Evolutionary conservation across 495 filamentous ascomycete genomes (phyloP), one percentile per base, ranked within the genome.

Genomic region (Aspergillus campestris): DNA sequence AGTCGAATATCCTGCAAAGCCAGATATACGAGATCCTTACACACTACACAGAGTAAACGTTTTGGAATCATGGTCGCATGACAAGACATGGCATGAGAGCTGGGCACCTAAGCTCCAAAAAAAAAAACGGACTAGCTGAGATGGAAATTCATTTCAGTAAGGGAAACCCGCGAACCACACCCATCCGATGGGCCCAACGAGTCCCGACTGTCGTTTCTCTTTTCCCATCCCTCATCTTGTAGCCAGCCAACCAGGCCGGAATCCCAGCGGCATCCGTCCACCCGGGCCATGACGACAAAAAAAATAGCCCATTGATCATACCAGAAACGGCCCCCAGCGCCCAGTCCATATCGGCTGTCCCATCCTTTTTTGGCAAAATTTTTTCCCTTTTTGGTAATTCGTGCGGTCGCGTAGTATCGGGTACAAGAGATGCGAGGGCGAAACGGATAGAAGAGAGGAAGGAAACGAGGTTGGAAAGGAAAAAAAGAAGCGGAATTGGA

Each of bases 301-400:
- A 24, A 24, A 24, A 24, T 24, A 62, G 55, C 49, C 58, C 48
- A 61, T 24, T 24, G 18, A 24, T 61, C 59, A 59, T 61, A 55
- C 48, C 61, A 53, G 60, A 60, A 58, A 24, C 18, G 18, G 18
- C 18, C 18, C 18, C 18, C 50, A 62, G 66, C 66, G 62, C 62
- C 67, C 67, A 67, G 66, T 69, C 59, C 64, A 24, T 62, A 71
- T 56, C 60, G 57, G 50, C 66, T 83, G 75, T 51, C 72, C 52
- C 48, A 72, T 71, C 53, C 59, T 65, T 51, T 66, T 67, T 67
- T 82, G 81, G n/a, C n/a, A 56, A 69, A 79, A 24, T 24, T 24
- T 65, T 75, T 75, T 69, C 58, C 63, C 59, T 62, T 66, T 68
- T 67, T 59, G 61, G 52, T 66, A 60, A 24, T 64, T 69, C 64